Percentiles rank a stretch among this genome's conserved stretches.
Conservation (phyloP, 805 yeast species). For the Wickerhamiella hasegawae region DNA sequence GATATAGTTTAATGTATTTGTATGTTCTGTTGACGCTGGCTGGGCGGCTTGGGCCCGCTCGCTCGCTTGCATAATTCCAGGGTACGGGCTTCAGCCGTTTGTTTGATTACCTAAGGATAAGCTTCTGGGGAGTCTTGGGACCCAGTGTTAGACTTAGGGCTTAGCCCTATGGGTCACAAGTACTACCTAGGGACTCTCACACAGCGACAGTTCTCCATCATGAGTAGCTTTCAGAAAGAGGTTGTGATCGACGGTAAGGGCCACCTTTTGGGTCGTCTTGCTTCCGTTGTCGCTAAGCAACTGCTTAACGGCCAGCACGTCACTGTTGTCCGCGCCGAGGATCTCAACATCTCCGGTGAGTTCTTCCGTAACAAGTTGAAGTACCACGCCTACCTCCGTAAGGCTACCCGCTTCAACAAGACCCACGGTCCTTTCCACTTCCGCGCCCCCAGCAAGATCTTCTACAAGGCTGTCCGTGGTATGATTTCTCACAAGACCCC, state of each 20-base stretch:
- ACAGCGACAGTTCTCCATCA: too few species aligned
- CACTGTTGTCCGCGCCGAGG: conserved; percentile 92
- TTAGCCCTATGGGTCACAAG: too few species aligned
- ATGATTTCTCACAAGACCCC: conserved; percentile 99
- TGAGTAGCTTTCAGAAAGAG: conserved; percentile 70
- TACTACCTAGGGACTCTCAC: too few species aligned
- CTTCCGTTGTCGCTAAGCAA: conserved; percentile 97
- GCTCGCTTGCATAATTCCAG: too few species aligned
- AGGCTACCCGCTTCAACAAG: conserved; percentile 98
- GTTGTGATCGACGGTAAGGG: conserved; percentile 95
- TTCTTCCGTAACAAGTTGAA: conserved; percentile 99
- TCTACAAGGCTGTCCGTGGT: conserved; percentile 99
- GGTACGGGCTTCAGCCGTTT: too few species aligned
- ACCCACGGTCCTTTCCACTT: conserved; percentile 99
- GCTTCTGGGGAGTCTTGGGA: too few species aligned
- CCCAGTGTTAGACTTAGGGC: too few species aligned
- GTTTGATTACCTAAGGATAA: too few species aligned
- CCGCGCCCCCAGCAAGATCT: conserved; percentile 99
- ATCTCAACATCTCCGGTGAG: conserved; percentile 98
- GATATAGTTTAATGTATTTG: too few species aligned
- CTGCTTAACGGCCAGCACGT: conserved; percentile 95
- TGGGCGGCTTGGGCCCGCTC: too few species aligned
- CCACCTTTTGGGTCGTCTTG: conserved; percentile 99
- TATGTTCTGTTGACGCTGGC: too few species aligned
- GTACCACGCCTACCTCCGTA: conserved; percentile 99